These are phyloP conservation scores for Kluyveromyces aestuarii DNA, from an alignment of 805 yeast genomes.

Conservation along the genomic window DNA sequence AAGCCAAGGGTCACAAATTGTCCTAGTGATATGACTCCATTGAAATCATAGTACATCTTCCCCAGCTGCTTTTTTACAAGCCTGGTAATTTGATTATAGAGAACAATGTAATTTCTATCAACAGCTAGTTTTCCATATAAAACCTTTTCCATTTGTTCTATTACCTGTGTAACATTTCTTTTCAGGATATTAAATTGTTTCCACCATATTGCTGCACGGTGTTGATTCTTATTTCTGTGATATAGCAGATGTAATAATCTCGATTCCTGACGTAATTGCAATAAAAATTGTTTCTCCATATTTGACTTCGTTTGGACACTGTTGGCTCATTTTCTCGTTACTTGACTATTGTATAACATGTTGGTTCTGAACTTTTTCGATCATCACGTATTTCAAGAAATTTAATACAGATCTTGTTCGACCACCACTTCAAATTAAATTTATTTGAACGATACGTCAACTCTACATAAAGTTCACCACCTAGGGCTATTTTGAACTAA, in stretches of 20 bases:
- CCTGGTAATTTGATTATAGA: constrained; percentile 14
- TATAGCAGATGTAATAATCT: constrained; percentile 52
- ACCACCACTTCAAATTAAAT: too few relatives aligned
- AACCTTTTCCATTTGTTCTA: constrained; percentile 4
- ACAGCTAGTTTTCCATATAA: constrained; percentile 21
- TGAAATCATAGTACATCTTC: constrained; percentile 50
- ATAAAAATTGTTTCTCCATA: neutral
- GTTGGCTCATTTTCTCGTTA: neutral
- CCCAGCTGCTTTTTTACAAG: constrained; percentile 34
- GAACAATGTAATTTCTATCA: constrained; percentile 7
- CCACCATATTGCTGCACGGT: constrained; percentile 72
- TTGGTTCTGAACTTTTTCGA: too few relatives aligned
- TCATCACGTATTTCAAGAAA: too few relatives aligned
- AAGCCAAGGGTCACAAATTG: constrained; percentile 72
- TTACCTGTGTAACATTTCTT: constrained; percentile 31
- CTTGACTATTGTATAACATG: neutral
- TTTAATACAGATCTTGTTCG: too few relatives aligned
- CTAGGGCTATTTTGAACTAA: too few relatives aligned
- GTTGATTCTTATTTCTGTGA: constrained; percentile 72
- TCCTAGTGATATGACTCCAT: constrained; percentile 60
- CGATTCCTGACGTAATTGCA: constrained; percentile 38
- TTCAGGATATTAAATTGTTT: constrained; percentile 52
- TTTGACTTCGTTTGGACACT: neutral
- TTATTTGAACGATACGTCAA: too few relatives aligned
- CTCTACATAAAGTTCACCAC: too few relatives aligned